Conservation (phyloP, 208 protist species). For the Trypanosoma brucei region DNA sequence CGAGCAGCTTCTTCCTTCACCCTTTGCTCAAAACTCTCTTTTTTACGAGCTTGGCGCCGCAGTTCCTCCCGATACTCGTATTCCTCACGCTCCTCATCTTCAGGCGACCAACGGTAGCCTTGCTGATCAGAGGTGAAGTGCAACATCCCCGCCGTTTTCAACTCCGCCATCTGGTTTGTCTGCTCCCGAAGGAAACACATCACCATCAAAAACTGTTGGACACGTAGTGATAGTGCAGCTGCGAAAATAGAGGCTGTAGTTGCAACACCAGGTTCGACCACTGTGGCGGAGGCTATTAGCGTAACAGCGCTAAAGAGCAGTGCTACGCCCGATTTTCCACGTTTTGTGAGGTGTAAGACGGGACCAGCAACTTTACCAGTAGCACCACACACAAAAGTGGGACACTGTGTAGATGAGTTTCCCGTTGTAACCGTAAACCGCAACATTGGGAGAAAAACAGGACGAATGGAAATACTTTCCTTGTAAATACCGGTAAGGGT, state of each 20-base stretch:
- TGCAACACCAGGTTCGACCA: constrained; percentile 59
- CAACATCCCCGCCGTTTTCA: constrained; percentile 69
- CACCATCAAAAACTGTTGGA: constrained; percentile 27
- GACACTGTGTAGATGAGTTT: constrained; percentile 35
- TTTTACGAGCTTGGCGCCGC: constrained; percentile 54
- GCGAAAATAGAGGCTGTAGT: constrained; percentile 53
- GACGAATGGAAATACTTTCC: constrained; percentile 58
- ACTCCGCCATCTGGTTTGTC: constrained; percentile 47
- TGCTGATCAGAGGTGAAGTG: constrained; percentile 75
- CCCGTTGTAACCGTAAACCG: constrained; percentile 65
- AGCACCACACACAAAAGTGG: constrained; percentile 82
- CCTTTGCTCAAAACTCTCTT: constrained; percentile 70
- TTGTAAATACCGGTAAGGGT: constrained; percentile 56
- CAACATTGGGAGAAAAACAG: constrained; percentile 81
- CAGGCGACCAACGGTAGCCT: constrained; percentile 79
- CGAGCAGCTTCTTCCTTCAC: constrained; percentile 81
- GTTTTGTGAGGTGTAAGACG: constrained; percentile 40
- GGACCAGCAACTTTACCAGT: constrained; percentile 80
- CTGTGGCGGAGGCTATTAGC: constrained; percentile 40
- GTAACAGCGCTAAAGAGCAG: constrained; percentile 30
- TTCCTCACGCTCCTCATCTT: constrained; percentile 80
- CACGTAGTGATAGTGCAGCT: constrained; percentile 28
- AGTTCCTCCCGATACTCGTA: constrained; percentile 90
- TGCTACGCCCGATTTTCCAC: constrained; percentile 3
- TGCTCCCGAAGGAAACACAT: constrained; percentile 44